Conservation (phyloP, 108 stramenopile species). For the Discostella pseudostelligera region DNA sequence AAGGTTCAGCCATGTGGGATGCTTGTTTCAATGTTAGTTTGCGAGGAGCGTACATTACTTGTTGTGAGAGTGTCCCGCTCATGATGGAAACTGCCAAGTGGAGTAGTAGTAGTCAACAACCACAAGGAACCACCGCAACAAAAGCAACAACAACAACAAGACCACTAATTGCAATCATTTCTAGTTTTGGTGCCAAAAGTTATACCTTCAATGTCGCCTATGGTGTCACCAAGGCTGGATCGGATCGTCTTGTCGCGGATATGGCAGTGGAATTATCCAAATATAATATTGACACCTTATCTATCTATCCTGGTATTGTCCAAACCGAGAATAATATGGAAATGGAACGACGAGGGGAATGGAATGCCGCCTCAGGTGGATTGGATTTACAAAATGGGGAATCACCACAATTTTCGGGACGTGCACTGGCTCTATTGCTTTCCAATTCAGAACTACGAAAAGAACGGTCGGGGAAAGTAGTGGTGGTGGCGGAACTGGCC, state of each 20-base stretch:
- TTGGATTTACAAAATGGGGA: conserved; percentile 63
- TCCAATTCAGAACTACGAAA: conserved; percentile 52
- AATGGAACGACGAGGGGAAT: conserved; percentile 60
- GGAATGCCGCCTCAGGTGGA: conserved; percentile 70
- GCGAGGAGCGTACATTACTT: conserved; percentile 60
- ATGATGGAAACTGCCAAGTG: conserved; percentile 70
- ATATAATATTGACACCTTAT: conserved; percentile 58
- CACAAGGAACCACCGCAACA: background rate
- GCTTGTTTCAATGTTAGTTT: conserved; percentile 67
- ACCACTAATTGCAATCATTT: conserved; percentile 67
- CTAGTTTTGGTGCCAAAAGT: conserved; percentile 72
- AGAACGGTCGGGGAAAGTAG: conserved; percentile 55
- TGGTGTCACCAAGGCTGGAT: conserved; percentile 86
- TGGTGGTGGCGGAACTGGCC: conserved; percentile 90
- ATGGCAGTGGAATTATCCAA: conserved; percentile 71
- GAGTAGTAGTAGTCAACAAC: conserved; percentile 8
- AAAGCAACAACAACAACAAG: conserved; percentile 15
- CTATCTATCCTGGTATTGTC: conserved; percentile 88
- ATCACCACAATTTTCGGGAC: conserved; percentile 69
- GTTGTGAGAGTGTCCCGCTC: conserved; percentile 55
- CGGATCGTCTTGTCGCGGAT: conserved; percentile 80
- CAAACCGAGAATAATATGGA: conserved; percentile 76
- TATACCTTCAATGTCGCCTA: conserved; percentile 93
- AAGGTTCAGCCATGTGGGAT: conserved; percentile 75
- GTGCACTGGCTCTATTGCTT: conserved; percentile 50